These are phyloP conservation scores for Aureobasidium sp. DNA, from an alignment of 2,329 filamentous ascomycete genomes.

Conservation along the genomic window DNA sequence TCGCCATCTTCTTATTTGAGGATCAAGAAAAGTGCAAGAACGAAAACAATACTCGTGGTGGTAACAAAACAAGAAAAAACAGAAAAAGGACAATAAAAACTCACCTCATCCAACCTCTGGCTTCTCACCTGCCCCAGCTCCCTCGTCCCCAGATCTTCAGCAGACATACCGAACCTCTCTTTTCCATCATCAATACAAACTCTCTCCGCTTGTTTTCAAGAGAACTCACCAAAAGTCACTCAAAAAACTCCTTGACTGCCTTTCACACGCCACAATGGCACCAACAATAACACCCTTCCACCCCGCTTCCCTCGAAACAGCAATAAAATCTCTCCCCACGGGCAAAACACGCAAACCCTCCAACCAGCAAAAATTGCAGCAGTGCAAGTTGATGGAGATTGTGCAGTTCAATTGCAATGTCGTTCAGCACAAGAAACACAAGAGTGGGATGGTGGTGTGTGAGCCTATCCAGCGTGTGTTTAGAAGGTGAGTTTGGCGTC, in stretches of 20 bases:
- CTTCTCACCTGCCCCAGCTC: constrained; percentile 47
- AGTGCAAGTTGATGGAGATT: constrained; percentile 53
- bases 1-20: neutral
- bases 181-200: neutral
- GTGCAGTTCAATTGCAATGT: constrained; percentile 58
- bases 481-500: constrained; percentile 43
- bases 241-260: neutral
- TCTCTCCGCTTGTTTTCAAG: neutral
- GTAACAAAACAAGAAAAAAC: neutral
- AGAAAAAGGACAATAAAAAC: constrained; percentile 17
- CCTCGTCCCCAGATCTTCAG: constrained; percentile 45
- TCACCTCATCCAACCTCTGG: constrained; percentile 46
- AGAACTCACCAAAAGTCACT: no score
- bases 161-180: constrained; percentile 18
- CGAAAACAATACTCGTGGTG: neutral
- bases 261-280: constrained; percentile 39
- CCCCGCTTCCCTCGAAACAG: constrained; percentile 43
- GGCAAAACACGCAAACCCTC: constrained; percentile 47
- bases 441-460: constrained; percentile 42
- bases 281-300: constrained; percentile 50
- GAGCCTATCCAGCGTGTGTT: constrained; percentile 53
- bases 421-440: constrained; percentile 33
- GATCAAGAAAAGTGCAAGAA: neutral
- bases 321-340: constrained; percentile 45
- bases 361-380: constrained; percentile 42